phyloP scores from a whole-genome alignment of 306 rosid genomes.

The Pterocarpus macrocarpus region DNA sequence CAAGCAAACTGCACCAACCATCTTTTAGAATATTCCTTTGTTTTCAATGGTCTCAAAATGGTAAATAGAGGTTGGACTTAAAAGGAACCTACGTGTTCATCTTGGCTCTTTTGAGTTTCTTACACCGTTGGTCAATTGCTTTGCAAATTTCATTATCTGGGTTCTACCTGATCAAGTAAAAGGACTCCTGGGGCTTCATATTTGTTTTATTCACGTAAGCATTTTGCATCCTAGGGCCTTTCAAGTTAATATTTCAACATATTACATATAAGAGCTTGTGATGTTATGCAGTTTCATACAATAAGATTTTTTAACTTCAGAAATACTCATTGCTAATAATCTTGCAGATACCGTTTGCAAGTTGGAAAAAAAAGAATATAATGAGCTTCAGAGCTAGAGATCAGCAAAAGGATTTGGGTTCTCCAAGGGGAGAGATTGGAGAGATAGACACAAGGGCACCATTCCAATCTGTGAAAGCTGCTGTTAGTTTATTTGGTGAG shows the following conservation, averaged over 20 bases:
- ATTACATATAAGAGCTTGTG: neutral
- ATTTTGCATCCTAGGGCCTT: slow-evolving; percentile 16
- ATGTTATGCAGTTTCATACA: neutral
- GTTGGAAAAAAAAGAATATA: slow-evolving; percentile 48
- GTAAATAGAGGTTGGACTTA: slow-evolving; percentile 44
- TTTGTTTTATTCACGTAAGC: slow-evolving; percentile 21
- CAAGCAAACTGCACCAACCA: slow-evolving; percentile 46
- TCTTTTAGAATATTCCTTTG: slow-evolving; percentile 51
- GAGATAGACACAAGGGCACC: slow-evolving; percentile 97
- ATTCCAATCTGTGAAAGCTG: slow-evolving; percentile 97
- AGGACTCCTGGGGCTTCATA: slow-evolving; percentile 25
- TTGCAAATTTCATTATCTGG: slow-evolving; percentile 36
- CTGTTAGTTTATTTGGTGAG: slow-evolving; percentile 85
- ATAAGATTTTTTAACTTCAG: neutral
- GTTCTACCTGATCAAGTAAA: slow-evolving; percentile 31
- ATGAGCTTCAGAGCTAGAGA: slow-evolving; percentile 55
- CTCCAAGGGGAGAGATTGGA: slow-evolving; percentile 74
- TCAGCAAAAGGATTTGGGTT: slow-evolving; percentile 44
- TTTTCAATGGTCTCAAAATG: slow-evolving; percentile 35
- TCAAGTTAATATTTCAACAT: neutral
- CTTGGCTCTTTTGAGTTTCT: slow-evolving; percentile 51
- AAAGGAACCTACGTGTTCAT: slow-evolving; percentile 47
- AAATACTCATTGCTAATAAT: neutral
- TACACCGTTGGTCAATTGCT: neutral
- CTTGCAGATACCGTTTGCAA: slow-evolving; percentile 35